Evolutionary conservation across 177 flowering plant species (phyloP).

Genomic region (Vitis hybrid): DNA sequence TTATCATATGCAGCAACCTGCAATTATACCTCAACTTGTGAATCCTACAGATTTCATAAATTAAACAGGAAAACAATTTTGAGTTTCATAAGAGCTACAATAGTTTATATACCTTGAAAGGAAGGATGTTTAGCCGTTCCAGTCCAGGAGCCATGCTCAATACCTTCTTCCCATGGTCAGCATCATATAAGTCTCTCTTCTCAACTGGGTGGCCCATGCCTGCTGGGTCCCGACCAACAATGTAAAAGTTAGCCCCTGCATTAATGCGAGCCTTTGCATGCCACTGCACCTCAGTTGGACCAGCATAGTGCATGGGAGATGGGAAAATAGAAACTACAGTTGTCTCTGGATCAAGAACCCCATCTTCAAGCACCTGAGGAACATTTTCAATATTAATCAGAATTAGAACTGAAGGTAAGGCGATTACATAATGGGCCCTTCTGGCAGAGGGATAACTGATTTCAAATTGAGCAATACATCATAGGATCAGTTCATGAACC

Average conservation of each 20-base stretch:
- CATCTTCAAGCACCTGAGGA: constrained; percentile 56
- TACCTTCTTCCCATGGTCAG: constrained; percentile 65
- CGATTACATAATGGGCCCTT: neutral
- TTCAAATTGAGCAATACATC: neutral
- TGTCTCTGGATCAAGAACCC: constrained; percentile 62
- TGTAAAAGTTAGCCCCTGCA: constrained; percentile 68
- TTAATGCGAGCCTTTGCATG: constrained; percentile 65
- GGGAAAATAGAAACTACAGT: constrained; percentile 63
- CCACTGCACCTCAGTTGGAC: constrained; percentile 74
- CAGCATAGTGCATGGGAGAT: constrained; percentile 69
- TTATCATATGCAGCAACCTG: constrained; percentile 99
- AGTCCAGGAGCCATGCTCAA: constrained; percentile 65
- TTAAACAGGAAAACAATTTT: neutral
- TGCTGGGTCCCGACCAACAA: constrained; percentile 64
- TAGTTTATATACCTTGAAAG: constrained; percentile 41
- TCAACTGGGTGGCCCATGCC: constrained; percentile 63
- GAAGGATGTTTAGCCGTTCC: constrained; percentile 61
- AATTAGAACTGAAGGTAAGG: neutral
- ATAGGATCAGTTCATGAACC: constrained; percentile 22
- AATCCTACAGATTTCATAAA: neutral
- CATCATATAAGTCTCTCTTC: constrained; percentile 56
- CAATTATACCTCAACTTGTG: neutral
- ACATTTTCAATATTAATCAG: neutral
- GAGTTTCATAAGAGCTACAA: too few relatives aligned
- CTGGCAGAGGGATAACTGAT: neutral